Conservation (phyloP, 2,329 filamentous ascomycete species). For the Macroventuria anomochaeta region DNA sequence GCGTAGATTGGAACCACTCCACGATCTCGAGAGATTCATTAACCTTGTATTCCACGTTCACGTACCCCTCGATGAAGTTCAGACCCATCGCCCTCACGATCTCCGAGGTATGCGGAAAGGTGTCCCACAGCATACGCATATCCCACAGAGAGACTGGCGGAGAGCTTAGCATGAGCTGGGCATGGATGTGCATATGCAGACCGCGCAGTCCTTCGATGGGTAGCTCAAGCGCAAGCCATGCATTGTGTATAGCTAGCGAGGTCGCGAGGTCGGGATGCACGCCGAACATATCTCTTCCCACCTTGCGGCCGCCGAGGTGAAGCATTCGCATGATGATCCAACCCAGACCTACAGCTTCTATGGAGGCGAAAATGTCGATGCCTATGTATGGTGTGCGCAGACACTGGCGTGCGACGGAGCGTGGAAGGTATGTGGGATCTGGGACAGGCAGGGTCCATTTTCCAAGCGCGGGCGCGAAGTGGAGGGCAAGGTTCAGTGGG, state of each 20-base stretch:
- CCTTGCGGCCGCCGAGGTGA: constrained; percentile 15
- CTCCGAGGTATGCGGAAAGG: constrained; percentile 17
- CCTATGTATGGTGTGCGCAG: constrained; percentile 22
- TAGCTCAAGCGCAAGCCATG: constrained; percentile 32
- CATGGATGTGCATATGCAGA: constrained; percentile 24
- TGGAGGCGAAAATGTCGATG: constrained; percentile 30
- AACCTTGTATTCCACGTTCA: constrained; percentile 12
- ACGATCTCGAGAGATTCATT: background rate
- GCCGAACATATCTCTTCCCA: constrained; percentile 8
- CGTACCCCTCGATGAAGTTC: constrained; percentile 24
- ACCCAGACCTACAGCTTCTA: constrained; percentile 19
- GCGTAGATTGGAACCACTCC: background rate
- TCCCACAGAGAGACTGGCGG: constrained; percentile 14
- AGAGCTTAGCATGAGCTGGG: constrained; percentile 18
- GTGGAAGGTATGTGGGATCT: background rate
- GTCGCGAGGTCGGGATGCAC: constrained; percentile 11
- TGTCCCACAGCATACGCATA: constrained; percentile 27
- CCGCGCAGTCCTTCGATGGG: constrained; percentile 19
- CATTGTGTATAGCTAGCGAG: constrained; percentile 25
- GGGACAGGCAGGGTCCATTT: constrained; percentile 28
- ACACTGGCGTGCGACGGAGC: background rate
- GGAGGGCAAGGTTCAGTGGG: constrained; percentile 26
- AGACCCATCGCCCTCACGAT: constrained; percentile 23
- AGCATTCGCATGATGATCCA: constrained; percentile 32
- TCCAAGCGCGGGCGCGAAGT: constrained; percentile 29